These are phyloP conservation scores for Ceriops decandra DNA, from an alignment of 345 rosid species.

Conservation along the genomic window DNA sequence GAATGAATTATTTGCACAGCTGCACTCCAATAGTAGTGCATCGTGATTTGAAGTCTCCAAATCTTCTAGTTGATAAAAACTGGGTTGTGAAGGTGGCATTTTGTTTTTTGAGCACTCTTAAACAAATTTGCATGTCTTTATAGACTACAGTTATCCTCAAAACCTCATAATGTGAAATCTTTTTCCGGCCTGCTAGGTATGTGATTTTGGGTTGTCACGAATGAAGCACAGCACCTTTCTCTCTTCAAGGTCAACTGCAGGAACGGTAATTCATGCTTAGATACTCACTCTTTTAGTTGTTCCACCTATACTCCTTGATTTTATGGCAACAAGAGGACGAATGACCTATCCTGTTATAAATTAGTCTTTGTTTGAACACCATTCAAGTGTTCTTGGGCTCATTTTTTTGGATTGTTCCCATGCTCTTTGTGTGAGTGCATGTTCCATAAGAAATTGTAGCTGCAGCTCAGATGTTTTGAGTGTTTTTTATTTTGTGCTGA, in stretches of 20 bases:
- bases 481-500: no score
- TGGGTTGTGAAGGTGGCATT: conserved; percentile 83
- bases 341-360: no score
- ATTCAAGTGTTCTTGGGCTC: no score
- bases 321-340: no score
- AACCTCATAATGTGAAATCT: conserved; percentile 11
- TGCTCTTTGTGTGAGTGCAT: no score
- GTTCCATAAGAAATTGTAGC: no score
- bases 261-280: conserved; percentile 58
- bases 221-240: conserved; percentile 94
- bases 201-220: conserved; percentile 89
- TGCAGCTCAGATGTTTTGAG: no score
- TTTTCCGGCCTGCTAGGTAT: conserved; percentile 48
- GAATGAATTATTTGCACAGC: conserved; percentile 95
- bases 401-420: no score
- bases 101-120: conserved; percentile 8
- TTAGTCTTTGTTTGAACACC: no score
- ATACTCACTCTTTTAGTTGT: background rate
- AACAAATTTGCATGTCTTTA: conserved; percentile 8
- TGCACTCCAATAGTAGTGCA: conserved; percentile 81
- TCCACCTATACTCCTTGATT: background rate
- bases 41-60: conserved; percentile 92
- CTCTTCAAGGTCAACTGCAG: conserved; percentile 90
- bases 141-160: background rate
- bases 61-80: conserved; percentile 88